These are phyloP conservation scores for Centella asiatica DNA, from an alignment of 129 eudicot species.

Conservation along the genomic window DNA sequence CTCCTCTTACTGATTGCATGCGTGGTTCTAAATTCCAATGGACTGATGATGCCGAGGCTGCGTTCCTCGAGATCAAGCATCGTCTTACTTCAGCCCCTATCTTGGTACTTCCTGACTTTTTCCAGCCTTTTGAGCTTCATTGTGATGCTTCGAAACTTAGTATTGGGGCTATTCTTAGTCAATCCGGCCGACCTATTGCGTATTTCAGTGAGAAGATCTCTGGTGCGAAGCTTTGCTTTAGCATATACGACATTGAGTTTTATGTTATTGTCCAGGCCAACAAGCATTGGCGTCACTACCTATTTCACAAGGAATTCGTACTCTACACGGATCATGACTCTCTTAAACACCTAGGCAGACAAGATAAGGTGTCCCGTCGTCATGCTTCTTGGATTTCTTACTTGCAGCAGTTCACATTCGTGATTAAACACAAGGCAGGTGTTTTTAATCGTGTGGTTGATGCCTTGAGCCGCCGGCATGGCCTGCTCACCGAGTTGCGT, in stretches of 20 bases:
- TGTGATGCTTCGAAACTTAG: background rate
- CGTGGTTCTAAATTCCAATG: background rate
- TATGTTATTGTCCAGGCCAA: background rate
- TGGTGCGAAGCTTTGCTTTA: background rate
- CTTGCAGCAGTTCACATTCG: background rate
- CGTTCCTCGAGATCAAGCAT: background rate
- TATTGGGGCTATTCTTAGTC: background rate
- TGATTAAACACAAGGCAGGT: background rate
- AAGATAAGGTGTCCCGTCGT: background rate
- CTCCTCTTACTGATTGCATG: constrained; percentile 5
- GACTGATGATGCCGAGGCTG: background rate
- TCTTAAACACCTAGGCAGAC: background rate
- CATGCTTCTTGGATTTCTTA: background rate
- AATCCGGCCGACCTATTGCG: background rate
- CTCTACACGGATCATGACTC: background rate
- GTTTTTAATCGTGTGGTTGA: background rate
- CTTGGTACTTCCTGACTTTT: background rate
- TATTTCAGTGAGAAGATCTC: background rate
- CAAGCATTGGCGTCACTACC: background rate
- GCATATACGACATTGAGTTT: background rate
- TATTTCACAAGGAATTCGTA: background rate
- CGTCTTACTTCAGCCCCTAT: background rate
- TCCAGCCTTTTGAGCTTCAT: background rate
- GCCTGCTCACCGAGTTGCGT: background rate
- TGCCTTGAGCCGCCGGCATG: background rate